phyloP scores from a whole-genome alignment of 257 asterid genomes.

The Primulina huaijiensis region DNA sequence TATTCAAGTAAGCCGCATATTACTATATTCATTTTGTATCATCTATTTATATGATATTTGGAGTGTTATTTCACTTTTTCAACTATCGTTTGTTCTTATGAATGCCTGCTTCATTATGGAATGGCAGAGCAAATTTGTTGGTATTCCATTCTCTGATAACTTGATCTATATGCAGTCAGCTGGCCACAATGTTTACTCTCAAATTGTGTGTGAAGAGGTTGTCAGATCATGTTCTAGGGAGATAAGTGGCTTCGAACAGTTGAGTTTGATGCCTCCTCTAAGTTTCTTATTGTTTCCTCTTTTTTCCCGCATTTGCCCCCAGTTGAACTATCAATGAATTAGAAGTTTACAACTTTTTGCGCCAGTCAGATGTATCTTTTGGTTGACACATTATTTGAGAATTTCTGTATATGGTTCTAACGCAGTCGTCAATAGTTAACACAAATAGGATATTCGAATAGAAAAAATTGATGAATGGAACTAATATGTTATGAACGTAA shows the following conservation, averaged over 20 bases:
- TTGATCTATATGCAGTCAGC: slow-evolving; percentile 45
- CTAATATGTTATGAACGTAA: too few species aligned
- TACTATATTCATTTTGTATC: slow-evolving; percentile 9
- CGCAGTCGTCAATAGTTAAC: too few species aligned
- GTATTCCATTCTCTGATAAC: slow-evolving; percentile 19
- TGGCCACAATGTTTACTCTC: slow-evolving; percentile 64
- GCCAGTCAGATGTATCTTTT: too few species aligned
- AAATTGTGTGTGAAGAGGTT: slow-evolving; percentile 61
- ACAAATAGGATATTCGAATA: too few species aligned
- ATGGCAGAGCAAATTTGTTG: slow-evolving; percentile 5
- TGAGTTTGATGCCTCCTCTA: slow-evolving; percentile 26
- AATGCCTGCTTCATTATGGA: background rate
- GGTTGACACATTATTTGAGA: background rate
- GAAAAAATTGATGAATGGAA: too few species aligned
- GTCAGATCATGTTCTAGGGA: slow-evolving; percentile 78
- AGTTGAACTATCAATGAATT: background rate
- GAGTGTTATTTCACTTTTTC: slow-evolving; percentile 3
- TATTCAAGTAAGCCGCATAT: slow-evolving; percentile 34
- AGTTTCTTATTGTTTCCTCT: slow-evolving; percentile 11
- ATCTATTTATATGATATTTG: slow-evolving; percentile 4
- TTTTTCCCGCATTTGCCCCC: background rate
- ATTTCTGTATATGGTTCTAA: background rate
- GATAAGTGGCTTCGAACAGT: slow-evolving; percentile 92
- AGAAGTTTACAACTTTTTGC: too few species aligned
- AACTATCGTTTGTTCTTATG: background rate